Evolutionary conservation across 352 stramenopile species (phyloP), one percentile per base, ranked within the genome.

Genomic region (Phytophthora sp.): DNA sequence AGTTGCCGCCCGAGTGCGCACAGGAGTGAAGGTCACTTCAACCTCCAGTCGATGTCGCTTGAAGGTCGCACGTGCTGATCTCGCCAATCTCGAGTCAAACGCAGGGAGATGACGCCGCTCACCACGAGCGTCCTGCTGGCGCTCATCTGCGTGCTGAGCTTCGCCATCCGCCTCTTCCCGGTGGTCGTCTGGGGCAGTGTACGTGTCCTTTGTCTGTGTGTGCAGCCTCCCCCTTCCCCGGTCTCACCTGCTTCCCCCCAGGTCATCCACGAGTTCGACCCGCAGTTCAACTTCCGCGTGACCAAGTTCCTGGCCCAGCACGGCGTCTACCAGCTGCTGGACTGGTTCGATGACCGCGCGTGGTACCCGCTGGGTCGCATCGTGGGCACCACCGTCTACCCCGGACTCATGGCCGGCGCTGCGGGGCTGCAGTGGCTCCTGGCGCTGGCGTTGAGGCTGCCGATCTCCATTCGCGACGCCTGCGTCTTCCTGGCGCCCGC

Each of bases 261-360:
- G 74, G 87, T 97, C 35, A 98, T 97, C 67, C 88, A 97, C 46
- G 90, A 97, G 74, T 97, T 93, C 61, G 89, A 97, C 46, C 90
- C 98, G 30, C 98, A 99, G 68, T 99, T 99, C 76, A 99, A 99
- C 74, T 99, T 97, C 83, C 91, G 97, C 54, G 97, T 98, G 21
- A 99, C 97, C 45, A 98, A 99, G 79, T 96, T 97, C 44, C 79
- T 99, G 12, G 77, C 83, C 32, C 80, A 96, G 26, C 68, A 98
- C 49, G 97, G 97, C 26, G 77, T 86, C 27, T 82, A 96, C 35
- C 93, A 96, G 46, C 98, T 99, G 62, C 86, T 98, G 50, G 84
- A 98, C 55, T 99, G 98, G 98, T 99, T 99, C 62, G 98, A 99
- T 73, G 92, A 99, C 77, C 96, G 87, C 70, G 77, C 87, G 13